Evolutionary conservation across 495 filamentous ascomycete species (phyloP).

Genomic region (Zalerion maritima): DNA sequence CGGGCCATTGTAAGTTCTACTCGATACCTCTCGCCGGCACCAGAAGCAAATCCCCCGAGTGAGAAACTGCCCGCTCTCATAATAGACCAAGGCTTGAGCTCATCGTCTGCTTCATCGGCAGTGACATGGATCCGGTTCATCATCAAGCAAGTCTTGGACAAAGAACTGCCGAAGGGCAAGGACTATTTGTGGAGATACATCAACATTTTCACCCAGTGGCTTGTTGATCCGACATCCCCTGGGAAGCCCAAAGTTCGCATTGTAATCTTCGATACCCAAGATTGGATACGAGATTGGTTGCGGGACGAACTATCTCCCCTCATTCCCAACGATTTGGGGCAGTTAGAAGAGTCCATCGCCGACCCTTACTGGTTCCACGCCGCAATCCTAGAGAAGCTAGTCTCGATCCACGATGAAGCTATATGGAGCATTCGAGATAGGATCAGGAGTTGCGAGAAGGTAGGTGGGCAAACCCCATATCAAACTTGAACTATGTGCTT

Average conservation of each 20-base stretch:
- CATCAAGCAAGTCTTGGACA: constrained; percentile 12
- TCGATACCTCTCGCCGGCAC: neutral
- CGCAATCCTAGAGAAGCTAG: constrained; percentile 10
- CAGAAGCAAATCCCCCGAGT: no score
- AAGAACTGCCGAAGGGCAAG: neutral
- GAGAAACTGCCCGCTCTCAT: no score
- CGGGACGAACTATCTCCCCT: neutral
- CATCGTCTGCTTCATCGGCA: constrained; percentile 3
- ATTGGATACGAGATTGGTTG: no score
- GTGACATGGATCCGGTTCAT: constrained; percentile 21
- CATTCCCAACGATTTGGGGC: neutral
- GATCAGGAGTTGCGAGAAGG: constrained; percentile 13
- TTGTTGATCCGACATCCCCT: constrained; percentile 15
- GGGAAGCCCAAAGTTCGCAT: constrained; percentile 5
- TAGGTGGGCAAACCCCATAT: no score
- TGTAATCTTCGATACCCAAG: no score
- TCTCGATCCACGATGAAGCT: constrained; percentile 14
- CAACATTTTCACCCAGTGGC: constrained; percentile 21
- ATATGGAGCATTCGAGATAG: constrained; percentile 22
- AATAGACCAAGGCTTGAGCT: no score
- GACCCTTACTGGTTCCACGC: constrained; percentile 16
- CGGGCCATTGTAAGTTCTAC: neutral
- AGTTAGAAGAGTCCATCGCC: neutral
- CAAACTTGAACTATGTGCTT: no score
- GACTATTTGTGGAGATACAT: constrained; percentile 20